phyloP scores from a whole-genome alignment of 768 basidiomycete genomes.

The Termitomyces sp. region DNA sequence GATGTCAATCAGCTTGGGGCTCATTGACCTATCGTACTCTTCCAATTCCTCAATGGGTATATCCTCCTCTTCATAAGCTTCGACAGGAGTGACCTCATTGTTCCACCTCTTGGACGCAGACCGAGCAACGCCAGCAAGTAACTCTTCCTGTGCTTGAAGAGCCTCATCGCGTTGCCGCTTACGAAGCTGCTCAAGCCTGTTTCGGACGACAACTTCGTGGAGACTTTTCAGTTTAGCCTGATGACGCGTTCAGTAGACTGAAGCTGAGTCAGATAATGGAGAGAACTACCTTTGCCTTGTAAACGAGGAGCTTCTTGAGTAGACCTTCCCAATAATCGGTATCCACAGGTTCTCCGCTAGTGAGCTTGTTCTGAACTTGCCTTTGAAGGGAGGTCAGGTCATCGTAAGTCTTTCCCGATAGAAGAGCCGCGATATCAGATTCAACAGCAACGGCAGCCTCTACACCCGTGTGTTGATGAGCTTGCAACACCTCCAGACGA shows the following conservation, averaged over 20 bases:
- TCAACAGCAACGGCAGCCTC: slow-evolving; percentile 80
- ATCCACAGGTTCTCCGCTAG: slow-evolving; percentile 91
- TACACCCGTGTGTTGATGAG: slow-evolving; percentile 54
- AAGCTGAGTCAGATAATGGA: not conserved
- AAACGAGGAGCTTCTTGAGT: slow-evolving; percentile 87
- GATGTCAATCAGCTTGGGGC: slow-evolving; percentile 71
- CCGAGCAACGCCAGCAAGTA: slow-evolving; percentile 71
- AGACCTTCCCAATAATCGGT: slow-evolving; percentile 97
- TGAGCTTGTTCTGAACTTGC: slow-evolving; percentile 82
- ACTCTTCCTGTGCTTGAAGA: slow-evolving; percentile 86
- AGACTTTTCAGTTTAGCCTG: slow-evolving; percentile 88
- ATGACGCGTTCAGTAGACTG: slow-evolving; percentile 5
- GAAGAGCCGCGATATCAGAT: slow-evolving; percentile 71
- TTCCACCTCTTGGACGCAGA: slow-evolving; percentile 38
- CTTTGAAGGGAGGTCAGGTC: slow-evolving; percentile 80
- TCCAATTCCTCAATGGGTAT: slow-evolving; percentile 63
- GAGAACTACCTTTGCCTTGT: slow-evolving; percentile 86
- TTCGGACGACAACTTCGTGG: slow-evolving; percentile 95
- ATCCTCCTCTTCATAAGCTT: slow-evolving; percentile 26
- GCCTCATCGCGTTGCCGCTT: slow-evolving; percentile 97
- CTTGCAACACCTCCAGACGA: slow-evolving; percentile 71
- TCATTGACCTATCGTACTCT: slow-evolving; percentile 82
- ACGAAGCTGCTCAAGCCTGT: slow-evolving; percentile 92
- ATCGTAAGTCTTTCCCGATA: slow-evolving; percentile 83
- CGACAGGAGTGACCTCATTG: slow-evolving; percentile 31